Base-by-base conservation (phyloP, 257 asterid genomes). In the Fraxinus anomala region DNA sequence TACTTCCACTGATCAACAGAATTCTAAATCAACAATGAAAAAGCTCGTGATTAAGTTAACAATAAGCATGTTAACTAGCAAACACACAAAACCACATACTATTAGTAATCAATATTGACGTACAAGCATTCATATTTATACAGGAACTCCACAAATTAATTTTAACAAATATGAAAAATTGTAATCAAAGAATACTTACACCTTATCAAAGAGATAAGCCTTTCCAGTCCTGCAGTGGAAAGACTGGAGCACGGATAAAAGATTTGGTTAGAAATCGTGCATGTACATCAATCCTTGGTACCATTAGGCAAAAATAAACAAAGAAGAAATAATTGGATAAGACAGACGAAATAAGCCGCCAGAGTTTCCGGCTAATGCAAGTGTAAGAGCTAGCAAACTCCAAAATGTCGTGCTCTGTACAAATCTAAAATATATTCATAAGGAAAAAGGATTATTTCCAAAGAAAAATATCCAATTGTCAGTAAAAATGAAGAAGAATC, bases 131-230 rank as follows among this genome's bases (percentile, higher is more conserved):
- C 66, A 56, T 56, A n/a, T 7, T n/a, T 56, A 56, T 42, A 3
- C 13, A 6, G 26, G 34, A 34, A 40, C 28, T 73, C 63, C 54
- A 71, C 26, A 17, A 56, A 39, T 17, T 72, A 23, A 36, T 9
- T 47, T 54, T 12, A 19, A 14, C 10, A 44, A 54, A 68, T 30
- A 47, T 10, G 17, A 44, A 69, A 14, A 37, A 17, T 23, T 26
- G 59, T 28, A 19, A 76, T 77, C 70, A 59, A 74, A 69, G 83
- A 83, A 74, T 73, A 83, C 98, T 88, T 87, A 89, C 98, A 91
- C 94, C 16, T 88, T 83, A 10, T 82, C 82, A 59, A 89, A 88
- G 83, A 94, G 97, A 83, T 94, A 92, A 77, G 98, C 98, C 83
- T 82, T 90, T 77, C 98, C 98, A 73, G 86, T 81, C 84, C 77